These are phyloP conservation scores for Coemansia sp. DNA, from an alignment of 192 early-diverging fungal species.

Conservation along the genomic window DNA sequence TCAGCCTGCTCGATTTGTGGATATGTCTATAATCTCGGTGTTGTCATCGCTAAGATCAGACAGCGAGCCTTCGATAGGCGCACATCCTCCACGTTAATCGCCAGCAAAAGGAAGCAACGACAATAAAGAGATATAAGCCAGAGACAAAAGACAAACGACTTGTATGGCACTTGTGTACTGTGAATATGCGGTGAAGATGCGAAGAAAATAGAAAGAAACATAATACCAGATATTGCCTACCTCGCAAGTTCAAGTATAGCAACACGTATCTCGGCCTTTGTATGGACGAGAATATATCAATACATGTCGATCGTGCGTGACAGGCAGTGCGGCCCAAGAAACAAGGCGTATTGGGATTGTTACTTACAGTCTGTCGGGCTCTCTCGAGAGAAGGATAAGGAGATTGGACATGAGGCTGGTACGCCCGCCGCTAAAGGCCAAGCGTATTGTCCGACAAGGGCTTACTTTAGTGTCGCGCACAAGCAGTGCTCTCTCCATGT, in stretches of 20 bases:
- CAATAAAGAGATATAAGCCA: background rate
- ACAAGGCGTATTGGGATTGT: background rate
- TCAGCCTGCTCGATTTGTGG: background rate
- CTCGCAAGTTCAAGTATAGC: background rate
- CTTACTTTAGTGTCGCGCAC: background rate
- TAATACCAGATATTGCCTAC: background rate
- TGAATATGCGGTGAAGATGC: background rate
- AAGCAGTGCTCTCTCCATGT: background rate
- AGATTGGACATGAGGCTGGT: background rate
- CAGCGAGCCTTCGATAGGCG: background rate
- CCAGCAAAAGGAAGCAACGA: background rate
- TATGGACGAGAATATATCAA: background rate
- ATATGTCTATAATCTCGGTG: background rate
- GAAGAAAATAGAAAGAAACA: background rate
- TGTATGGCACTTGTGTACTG: background rate
- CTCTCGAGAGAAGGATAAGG: background rate
- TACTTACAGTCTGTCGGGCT: background rate
- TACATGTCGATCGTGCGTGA: background rate
- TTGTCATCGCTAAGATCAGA: background rate
- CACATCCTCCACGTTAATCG: background rate
- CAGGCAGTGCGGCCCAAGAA: background rate
- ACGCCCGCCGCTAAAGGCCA: background rate
- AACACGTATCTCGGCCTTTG: background rate
- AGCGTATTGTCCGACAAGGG: constrained; percentile 5
- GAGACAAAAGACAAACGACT: background rate